phyloP scores from a whole-genome alignment of 2,329 filamentous ascomycete genomes.

The Beauveria varroae region DNA sequence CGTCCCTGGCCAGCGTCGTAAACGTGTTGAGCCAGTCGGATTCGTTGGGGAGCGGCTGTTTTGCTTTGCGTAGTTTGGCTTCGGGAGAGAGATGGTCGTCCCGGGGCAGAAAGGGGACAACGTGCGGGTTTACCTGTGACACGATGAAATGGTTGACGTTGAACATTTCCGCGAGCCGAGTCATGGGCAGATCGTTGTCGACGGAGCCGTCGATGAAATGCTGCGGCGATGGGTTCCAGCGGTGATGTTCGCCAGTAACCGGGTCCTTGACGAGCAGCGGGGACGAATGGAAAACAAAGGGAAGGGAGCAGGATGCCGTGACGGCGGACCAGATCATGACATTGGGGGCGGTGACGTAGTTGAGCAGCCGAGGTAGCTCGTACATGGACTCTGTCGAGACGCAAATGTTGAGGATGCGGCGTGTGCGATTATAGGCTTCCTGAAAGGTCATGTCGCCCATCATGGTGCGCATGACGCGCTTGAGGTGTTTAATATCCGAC shows the following conservation, averaged over 20 bases:
- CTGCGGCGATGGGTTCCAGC: conserved; percentile 81
- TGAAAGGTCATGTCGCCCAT: conserved; percentile 90
- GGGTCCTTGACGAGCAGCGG: conserved; percentile 80
- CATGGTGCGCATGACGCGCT: conserved; percentile 70
- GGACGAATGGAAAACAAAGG: conserved; percentile 73
- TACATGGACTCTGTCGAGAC: conserved; percentile 84
- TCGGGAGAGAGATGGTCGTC: conserved; percentile 53
- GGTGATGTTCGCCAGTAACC: conserved; percentile 63
- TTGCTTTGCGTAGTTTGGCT: conserved; percentile 18
- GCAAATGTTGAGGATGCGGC: conserved; percentile 86
- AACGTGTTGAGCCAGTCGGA: conserved; percentile 57
- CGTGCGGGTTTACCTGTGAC: conserved; percentile 92
- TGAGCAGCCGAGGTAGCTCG: conserved; percentile 78
- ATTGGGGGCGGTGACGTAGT: conserved; percentile 89
- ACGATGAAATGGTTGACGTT: conserved; percentile 98
- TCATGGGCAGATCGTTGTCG: conserved; percentile 90
- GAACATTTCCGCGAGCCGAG: conserved; percentile 85
- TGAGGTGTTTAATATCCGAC: conserved; percentile 77
- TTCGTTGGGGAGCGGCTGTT: conserved; percentile 28
- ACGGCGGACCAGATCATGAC: conserved; percentile 96
- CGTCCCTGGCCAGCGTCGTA: conserved; percentile 67
- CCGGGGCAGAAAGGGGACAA: conserved; percentile 74
- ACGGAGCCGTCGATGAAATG: conserved; percentile 93
- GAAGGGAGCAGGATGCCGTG: conserved; percentile 90
- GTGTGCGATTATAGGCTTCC: conserved; percentile 91